Evolutionary conservation across 768 basidiomycete species (phyloP).

Genomic region (Amanita pallidorosea): DNA sequence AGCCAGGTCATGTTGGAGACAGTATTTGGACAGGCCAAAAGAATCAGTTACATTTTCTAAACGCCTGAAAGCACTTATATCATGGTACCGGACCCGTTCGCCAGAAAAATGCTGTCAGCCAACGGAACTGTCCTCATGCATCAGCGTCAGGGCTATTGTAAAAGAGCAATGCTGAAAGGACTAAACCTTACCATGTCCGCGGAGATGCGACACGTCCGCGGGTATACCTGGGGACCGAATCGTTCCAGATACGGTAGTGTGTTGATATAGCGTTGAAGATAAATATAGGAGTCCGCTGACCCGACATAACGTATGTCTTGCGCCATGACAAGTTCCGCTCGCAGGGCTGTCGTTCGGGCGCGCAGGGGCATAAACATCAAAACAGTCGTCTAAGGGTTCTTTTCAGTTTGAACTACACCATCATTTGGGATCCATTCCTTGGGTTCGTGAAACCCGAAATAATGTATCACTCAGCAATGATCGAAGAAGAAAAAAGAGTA

Average conservation of each 20-base stretch:
- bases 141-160: constrained; percentile 24
- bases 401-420: background rate
- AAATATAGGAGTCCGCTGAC: background rate
- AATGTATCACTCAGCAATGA: no score
- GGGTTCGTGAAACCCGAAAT: background rate
- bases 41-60: background rate
- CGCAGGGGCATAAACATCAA: background rate
- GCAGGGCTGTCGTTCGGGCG: background rate
- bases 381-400: background rate
- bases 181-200: constrained; percentile 17
- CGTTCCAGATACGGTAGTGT: background rate
- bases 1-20: constrained; percentile 2
- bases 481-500: background rate
- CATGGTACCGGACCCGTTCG: constrained; percentile 9
- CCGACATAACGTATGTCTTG: constrained; percentile 1
- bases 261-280: background rate
- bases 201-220: constrained; percentile 16
- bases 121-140: constrained; percentile 25
- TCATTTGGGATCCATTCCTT: background rate
- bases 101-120: constrained; percentile 27
- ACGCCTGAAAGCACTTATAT: constrained; percentile 4
- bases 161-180: constrained; percentile 24
- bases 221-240: constrained; percentile 6
- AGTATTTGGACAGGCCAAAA: background rate
- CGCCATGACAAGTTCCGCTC: background rate